Evolutionary conservation across 2,329 filamentous ascomycete genomes (phyloP).

Genomic region (Chaetomiaceae sp.): DNA sequence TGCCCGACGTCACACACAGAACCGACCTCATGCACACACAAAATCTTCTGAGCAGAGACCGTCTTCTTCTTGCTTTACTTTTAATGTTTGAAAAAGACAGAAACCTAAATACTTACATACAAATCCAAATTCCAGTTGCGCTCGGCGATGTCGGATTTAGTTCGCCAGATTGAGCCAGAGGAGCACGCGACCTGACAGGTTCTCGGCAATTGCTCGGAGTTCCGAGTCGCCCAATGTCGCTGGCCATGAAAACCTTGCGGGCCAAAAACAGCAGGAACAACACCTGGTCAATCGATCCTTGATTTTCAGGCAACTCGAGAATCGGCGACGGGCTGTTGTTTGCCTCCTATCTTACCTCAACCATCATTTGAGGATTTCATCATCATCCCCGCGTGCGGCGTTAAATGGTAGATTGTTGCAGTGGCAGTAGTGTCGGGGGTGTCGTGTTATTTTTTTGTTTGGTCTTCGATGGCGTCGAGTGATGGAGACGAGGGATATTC

Average conservation of each 20-base stretch:
- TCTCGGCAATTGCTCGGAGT: constrained; percentile 16
- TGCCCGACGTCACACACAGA: too few relatives aligned
- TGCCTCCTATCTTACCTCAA: too few relatives aligned
- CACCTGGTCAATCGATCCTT: not conserved
- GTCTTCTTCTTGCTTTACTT: too few relatives aligned
- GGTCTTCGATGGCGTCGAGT: not conserved
- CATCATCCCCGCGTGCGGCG: constrained; percentile 3
- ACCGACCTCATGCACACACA: too few relatives aligned
- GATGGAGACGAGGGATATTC: too few relatives aligned
- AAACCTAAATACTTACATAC: too few relatives aligned
- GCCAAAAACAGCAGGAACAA: not conserved
- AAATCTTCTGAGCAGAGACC: too few relatives aligned
- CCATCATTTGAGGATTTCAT: not conserved
- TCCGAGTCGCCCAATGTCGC: constrained; percentile 3
- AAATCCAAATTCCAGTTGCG: too few relatives aligned
- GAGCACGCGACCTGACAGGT: too few relatives aligned
- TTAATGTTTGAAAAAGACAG: too few relatives aligned
- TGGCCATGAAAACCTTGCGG: constrained; percentile 1
- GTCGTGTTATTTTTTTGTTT: not conserved
- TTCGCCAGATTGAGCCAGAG: not conserved
- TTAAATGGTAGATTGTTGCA: not conserved
- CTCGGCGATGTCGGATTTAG: constrained; percentile 9
- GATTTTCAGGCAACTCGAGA: not conserved
- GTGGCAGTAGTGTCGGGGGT: not conserved
- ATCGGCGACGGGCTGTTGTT: not conserved